Evolutionary conservation across 805 yeast genomes (phyloP).

Genomic region (Torulaspora quercuum): DNA sequence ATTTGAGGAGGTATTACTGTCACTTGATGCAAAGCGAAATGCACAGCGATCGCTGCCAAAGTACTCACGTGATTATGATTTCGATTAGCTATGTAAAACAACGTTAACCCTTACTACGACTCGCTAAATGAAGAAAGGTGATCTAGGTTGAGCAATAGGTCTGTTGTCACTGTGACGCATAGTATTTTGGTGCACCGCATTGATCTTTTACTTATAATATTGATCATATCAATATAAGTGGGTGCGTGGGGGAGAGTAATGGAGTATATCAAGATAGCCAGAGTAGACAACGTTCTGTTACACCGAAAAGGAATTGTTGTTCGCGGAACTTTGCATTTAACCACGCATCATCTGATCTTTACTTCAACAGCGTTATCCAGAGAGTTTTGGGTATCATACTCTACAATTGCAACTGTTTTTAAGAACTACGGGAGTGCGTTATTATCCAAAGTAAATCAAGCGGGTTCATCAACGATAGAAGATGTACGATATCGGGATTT

Average conservation of each 20-base stretch:
- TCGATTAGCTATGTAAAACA: no score
- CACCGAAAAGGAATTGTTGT: constrained; percentile 54
- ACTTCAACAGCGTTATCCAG: constrained; percentile 39
- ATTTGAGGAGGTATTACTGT: no score
- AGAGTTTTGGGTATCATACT: constrained; percentile 92
- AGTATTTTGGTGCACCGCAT: no score
- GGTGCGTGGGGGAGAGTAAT: constrained; percentile 33
- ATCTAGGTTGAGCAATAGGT: no score
- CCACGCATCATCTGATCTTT: constrained; percentile 75
- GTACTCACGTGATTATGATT: no score
- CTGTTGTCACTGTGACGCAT: no score
- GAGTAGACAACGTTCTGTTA: constrained; percentile 51
- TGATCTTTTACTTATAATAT: background rate
- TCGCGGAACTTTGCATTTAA: constrained; percentile 63
- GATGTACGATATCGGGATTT: constrained; percentile 9
- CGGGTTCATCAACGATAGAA: constrained; percentile 4
- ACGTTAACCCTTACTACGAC: no score
- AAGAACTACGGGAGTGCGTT: constrained; percentile 53
- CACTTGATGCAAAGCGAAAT: no score
- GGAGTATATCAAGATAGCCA: constrained; percentile 56
- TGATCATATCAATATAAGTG: no score
- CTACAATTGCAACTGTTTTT: constrained; percentile 64
- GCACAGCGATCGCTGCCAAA: no score
- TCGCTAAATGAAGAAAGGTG: no score
- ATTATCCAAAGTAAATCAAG: constrained; percentile 22